Evolutionary conservation across 495 filamentous ascomycete species (phyloP).

Genomic region (Coniosporium apollinis): DNA sequence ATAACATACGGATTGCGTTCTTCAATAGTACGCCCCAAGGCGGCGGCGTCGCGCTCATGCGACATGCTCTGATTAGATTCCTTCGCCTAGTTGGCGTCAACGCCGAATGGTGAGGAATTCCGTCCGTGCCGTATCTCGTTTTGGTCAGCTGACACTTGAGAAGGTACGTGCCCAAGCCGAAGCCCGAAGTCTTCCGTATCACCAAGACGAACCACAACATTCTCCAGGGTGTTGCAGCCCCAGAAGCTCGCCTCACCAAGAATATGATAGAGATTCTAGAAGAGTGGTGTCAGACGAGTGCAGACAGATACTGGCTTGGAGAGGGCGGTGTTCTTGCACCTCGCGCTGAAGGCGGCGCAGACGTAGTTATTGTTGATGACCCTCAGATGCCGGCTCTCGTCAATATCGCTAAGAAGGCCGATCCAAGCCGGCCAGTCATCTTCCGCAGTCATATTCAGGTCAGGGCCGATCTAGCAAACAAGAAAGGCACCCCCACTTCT

Average conservation of each 20-base stretch:
- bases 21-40: constrained; percentile 79
- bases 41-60: constrained; percentile 78
- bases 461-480: constrained; percentile 51
- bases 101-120: constrained; percentile 51
- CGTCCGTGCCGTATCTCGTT: constrained; percentile 7
- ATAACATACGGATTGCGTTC: constrained; percentile 60
- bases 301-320: constrained; percentile 58
- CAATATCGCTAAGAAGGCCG: constrained; percentile 51
- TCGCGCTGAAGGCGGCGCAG: constrained; percentile 55
- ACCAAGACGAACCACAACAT: constrained; percentile 92
- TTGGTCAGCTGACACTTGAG: too few relatives aligned
- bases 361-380: constrained; percentile 69
- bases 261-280: constrained; percentile 43
- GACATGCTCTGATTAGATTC: constrained; percentile 67
- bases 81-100: constrained; percentile 50
- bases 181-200: constrained; percentile 67
- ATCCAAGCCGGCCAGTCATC: constrained; percentile 61
- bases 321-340: constrained; percentile 50
- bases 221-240: constrained; percentile 61
- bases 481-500: constrained; percentile 46
- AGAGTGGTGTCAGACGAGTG: constrained; percentile 67
- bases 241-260: constrained; percentile 40
- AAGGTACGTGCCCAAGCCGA: constrained; percentile 67
- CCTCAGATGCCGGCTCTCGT: constrained; percentile 80
- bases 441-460: constrained; percentile 79